Percentiles rank a stretch among this genome's conserved stretches.
phyloP scores from a whole-genome alignment of 352 stramenopile genomes.

The Phytophthora pluvialis region DNA sequence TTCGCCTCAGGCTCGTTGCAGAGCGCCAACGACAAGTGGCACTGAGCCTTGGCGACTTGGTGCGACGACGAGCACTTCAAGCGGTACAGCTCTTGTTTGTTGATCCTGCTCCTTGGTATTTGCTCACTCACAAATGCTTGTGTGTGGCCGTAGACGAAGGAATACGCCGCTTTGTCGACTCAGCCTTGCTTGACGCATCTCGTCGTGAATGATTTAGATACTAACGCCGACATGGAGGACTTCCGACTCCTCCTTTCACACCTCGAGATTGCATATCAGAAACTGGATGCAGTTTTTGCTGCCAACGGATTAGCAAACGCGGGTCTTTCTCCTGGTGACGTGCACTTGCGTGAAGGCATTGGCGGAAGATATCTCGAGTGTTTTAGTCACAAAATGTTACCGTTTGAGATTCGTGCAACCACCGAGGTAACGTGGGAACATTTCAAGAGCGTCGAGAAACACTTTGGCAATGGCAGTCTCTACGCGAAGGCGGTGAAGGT shows the following conservation, averaged over 20 bases:
- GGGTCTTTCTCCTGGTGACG: constrained; percentile 17
- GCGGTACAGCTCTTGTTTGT: background rate
- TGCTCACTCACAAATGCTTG: no score
- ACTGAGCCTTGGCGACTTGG: background rate
- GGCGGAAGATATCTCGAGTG: constrained; percentile 30
- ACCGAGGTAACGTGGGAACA: constrained; percentile 29
- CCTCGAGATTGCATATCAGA: constrained; percentile 22
- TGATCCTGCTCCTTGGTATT: background rate
- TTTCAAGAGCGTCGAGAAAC: constrained; percentile 38
- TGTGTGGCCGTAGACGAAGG: background rate
- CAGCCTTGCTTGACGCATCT: background rate
- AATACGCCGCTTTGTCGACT: background rate
- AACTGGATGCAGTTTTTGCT: constrained; percentile 28
- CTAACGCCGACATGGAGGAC: background rate
- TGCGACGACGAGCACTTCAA: no score
- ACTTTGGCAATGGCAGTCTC: constrained; percentile 25
- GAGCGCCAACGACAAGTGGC: background rate
- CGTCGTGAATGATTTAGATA: background rate
- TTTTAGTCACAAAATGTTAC: constrained; percentile 31
- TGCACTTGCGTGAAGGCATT: constrained; percentile 18
- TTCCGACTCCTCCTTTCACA: constrained; percentile 29
- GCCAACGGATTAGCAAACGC: constrained; percentile 25
- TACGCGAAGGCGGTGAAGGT: constrained; percentile 41
- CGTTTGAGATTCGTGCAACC: constrained; percentile 27
- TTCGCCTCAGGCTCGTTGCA: background rate